Percentiles rank a stretch among this genome's conserved stretches.
Evolutionary conservation across 495 filamentous ascomycete species (phyloP).

Genomic region (Penicillium robsamsonii): DNA sequence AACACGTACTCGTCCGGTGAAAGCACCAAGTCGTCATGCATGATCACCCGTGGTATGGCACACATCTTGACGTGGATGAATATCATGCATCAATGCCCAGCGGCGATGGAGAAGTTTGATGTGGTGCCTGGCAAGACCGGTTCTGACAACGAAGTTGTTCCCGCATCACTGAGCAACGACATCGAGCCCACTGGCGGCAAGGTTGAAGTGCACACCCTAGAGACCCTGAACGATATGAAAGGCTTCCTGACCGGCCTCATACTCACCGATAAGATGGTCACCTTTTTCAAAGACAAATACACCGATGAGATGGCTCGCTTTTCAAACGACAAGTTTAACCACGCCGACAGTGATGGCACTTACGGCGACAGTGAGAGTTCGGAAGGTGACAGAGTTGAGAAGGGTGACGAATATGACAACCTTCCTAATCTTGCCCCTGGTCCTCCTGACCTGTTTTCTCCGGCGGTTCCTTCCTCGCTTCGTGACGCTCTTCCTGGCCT

Average conservation of each 20-base stretch:
- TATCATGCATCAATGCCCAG: slow-evolving; percentile 21
- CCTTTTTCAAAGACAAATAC: background rate
- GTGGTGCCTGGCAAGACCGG: background rate
- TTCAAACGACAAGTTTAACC: background rate
- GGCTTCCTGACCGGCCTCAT: background rate
- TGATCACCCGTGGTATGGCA: slow-evolving; percentile 38
- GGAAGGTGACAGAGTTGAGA: too few species aligned
- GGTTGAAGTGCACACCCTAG: background rate
- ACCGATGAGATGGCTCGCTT: background rate
- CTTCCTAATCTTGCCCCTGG: too few species aligned
- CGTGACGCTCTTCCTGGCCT: background rate
- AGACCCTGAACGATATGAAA: background rate
- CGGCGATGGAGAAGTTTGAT: background rate
- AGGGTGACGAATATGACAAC: too few species aligned
- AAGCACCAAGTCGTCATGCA: slow-evolving; percentile 36
- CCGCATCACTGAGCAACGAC: background rate
- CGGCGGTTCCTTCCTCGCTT: background rate
- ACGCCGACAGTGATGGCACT: background rate
- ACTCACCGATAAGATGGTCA: background rate
- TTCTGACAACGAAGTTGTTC: background rate
- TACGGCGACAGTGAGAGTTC: background rate
- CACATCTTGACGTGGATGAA: slow-evolving; percentile 46
- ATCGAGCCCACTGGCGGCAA: background rate
- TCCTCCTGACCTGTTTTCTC: too few species aligned
- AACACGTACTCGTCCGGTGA: slow-evolving; percentile 52